phyloP scores from a whole-genome alignment of 495 filamentous ascomycete genomes.

The Neurospora sublineolata region DNA sequence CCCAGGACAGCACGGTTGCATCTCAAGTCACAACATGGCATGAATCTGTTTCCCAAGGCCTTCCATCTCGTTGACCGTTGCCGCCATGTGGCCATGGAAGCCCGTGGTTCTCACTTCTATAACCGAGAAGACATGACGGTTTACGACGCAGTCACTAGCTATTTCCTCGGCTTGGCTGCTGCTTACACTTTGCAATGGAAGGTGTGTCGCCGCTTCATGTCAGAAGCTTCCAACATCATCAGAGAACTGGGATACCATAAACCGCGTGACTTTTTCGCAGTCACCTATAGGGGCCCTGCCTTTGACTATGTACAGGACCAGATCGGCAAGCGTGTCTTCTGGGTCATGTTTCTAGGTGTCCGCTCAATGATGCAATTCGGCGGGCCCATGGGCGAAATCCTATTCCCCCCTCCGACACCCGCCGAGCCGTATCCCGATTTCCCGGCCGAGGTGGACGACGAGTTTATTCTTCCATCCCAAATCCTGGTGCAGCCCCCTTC shows the following conservation, averaged over 20 bases:
- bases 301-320: constrained; percentile 65
- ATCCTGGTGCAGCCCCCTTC: constrained; percentile 52
- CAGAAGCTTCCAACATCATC: constrained; percentile 61
- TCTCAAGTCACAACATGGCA: constrained; percentile 45
- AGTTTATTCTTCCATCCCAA: constrained; percentile 53
- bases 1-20: constrained; percentile 64
- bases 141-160: constrained; percentile 78
- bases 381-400: constrained; percentile 47
- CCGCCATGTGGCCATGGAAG: constrained; percentile 57
- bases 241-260: constrained; percentile 54
- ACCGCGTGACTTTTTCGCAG: constrained; percentile 25
- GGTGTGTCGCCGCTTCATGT: constrained; percentile 55
- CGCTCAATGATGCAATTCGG: constrained; percentile 61
- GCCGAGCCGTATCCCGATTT: constrained; percentile 69
- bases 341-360: constrained; percentile 57
- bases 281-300: constrained; percentile 23
- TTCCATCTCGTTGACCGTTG: constrained; percentile 63
- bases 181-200: constrained; percentile 59
- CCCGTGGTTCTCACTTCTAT: constrained; percentile 58
- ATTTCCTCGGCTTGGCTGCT: constrained; percentile 62
- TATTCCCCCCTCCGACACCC: constrained; percentile 59
- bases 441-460: constrained; percentile 69
- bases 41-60: constrained; percentile 52
- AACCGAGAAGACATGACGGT: constrained; percentile 53
- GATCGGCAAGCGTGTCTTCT: constrained; percentile 68